These are phyloP conservation scores for Neonectria magnoliae DNA, from an alignment of 2,329 filamentous ascomycete species.

Conservation along the genomic window DNA sequence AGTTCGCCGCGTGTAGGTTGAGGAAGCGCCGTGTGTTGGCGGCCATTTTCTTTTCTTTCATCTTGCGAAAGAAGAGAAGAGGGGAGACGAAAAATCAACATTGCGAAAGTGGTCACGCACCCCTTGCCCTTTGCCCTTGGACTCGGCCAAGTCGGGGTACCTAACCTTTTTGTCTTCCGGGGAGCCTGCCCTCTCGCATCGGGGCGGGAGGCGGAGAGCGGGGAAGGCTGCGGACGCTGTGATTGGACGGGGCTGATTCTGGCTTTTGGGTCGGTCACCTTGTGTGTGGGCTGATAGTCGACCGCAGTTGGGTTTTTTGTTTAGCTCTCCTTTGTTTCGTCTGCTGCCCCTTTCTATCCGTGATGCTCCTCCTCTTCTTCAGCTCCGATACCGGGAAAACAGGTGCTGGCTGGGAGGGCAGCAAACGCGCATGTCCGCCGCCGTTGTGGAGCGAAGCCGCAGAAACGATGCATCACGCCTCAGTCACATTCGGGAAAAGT, in stretches of 20 bases:
- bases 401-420: neutral
- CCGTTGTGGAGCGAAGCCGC: neutral
- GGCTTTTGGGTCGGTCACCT: neutral
- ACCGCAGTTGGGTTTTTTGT: neutral
- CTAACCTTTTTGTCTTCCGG: constrained; percentile 11
- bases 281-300: neutral
- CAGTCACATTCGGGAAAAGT: neutral
- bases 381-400: neutral
- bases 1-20: neutral
- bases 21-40: neutral
- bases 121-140: too few species aligned
- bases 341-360: neutral
- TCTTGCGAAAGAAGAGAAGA: neutral
- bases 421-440: neutral
- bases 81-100: neutral
- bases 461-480: neutral
- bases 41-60: too few species aligned
- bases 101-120: constrained; percentile 13
- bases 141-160: constrained; percentile 2
- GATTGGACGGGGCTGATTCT: constrained; percentile 14
- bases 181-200: constrained; percentile 9
- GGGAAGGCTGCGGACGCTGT: constrained; percentile 21
- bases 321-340: too few species aligned
- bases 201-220: constrained; percentile 21
- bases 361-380: neutral